Evolutionary conservation across 2,329 filamentous ascomycete species (phyloP), one percentile per base, ranked within the genome.

Genomic region (Cadophora gregata): DNA sequence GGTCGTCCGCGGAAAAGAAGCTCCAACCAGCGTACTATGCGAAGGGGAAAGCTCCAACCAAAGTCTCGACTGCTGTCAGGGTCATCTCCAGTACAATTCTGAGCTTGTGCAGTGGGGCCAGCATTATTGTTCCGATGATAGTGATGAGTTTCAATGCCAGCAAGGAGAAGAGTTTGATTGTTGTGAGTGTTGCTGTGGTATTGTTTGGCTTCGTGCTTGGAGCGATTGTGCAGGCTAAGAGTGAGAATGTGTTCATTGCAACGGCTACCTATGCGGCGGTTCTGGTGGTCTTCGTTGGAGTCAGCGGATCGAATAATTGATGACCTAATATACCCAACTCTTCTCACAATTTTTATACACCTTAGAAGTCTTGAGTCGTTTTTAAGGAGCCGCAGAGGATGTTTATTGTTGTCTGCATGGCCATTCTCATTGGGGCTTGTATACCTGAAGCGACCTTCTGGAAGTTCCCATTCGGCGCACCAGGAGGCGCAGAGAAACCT

Each of bases 261-360:
- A 64, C 62, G 3, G 62, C 62, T 48, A 64, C 53, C 6, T 64
- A 59, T 50, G 62, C 53, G 8, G 62, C 62, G 21, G 62, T 64
- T 36, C 38, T 64, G 42, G 63, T 64, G 19, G 62, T 64, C 19
- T 64, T 64, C 33, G 53, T 64, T 25, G 62, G 62, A 19, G 38
- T 51, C 36, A 64, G 62, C 36, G 59, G 59, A 9, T 16, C 25
- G 25, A 53, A 53, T n/a, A 53, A 53, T 53, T 53, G 27, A 53
- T 19, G 25, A 31, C 8, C 14, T 33, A 33, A 6, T 10, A 4
- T n/a, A n/a, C n/a, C n/a, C n/a, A n/a, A n/a, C n/a, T n/a, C n/a
- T n/a, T n/a, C n/a, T n/a, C n/a, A n/a, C n/a, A n/a, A n/a, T n/a
- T n/a, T n/a, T n/a, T n/a, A n/a, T n/a, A n/a, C n/a, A n/a, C n/a